Evolutionary conservation across 1,139 yeast genomes (phyloP).

Genomic region (Yamadazyma epiphylla): DNA sequence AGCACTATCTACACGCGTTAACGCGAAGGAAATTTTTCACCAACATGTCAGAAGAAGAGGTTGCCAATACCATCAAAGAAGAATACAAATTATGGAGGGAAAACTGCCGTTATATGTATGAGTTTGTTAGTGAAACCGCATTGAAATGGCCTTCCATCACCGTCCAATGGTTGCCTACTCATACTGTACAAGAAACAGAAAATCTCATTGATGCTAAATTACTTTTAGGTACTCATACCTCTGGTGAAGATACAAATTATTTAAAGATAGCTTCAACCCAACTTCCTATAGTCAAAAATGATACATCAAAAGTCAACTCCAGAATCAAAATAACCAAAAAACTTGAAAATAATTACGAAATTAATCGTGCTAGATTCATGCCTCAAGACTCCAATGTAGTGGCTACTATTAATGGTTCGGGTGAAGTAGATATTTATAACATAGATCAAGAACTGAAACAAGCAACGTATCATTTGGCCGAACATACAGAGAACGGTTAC

Average conservation of each 20-base stretch:
- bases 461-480: slow-evolving; percentile 33
- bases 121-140: slow-evolving; percentile 75
- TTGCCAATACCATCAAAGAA: slow-evolving; percentile 47
- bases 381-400: slow-evolving; percentile 67
- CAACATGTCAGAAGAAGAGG: slow-evolving; percentile 12
- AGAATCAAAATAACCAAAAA: slow-evolving; percentile 64
- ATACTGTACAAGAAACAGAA: slow-evolving; percentile 18
- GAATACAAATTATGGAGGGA: slow-evolving; percentile 79
- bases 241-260: slow-evolving; percentile 74
- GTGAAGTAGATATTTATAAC: slow-evolving; percentile 68
- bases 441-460: slow-evolving; percentile 24
- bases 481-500: slow-evolving; percentile 66
- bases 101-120: slow-evolving; percentile 76
- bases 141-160: slow-evolving; percentile 80
- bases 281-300: slow-evolving; percentile 43
- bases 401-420: slow-evolving; percentile 77
- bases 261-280: slow-evolving; percentile 73
- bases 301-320: slow-evolving; percentile 30
- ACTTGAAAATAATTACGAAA: slow-evolving; percentile 50
- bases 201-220: slow-evolving; percentile 44
- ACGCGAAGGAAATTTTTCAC: too few species aligned
- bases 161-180: slow-evolving; percentile 68
- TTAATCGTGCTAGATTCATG: slow-evolving; percentile 79
- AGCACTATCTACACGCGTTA: background rate
- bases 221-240: slow-evolving; percentile 82